Evolutionary conservation across 176 grass and related monocot genomes (phyloP), one percentile per base, ranked within the genome.

Genomic region (Ensete ventricosum): DNA sequence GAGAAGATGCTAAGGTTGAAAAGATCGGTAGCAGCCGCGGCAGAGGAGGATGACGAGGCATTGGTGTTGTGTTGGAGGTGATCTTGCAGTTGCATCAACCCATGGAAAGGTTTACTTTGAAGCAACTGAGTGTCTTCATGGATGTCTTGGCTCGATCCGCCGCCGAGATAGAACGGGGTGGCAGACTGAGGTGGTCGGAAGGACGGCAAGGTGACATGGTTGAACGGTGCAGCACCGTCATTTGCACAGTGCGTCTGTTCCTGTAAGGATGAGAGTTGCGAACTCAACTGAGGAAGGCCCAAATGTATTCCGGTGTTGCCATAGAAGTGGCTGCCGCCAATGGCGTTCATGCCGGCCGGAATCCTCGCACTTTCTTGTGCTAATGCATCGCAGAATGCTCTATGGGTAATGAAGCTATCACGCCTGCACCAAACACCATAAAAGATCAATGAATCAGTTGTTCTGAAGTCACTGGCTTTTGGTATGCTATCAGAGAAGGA

Each of bases 361-460:
- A 77, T 43, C 24, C 75, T 77, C 0, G 75, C 75, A 48, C 75
- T 53, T n/a, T 77, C 75, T 65, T 77, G 75, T 25, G 75, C 75
- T 29, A 77, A 26, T 2, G 75, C 75, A 24, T 77, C 75, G 75
- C 75, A 77, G 75, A 77, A 77, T 0, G 75, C 75, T 66, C 75
- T 43, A 10, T 77, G 75, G 48, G 75, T 77, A 49, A 77, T 77
- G 75, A 77, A 77, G 58, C 75, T 77, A 23, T 77, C 75, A 8
- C 75, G 58, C 75, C 75, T 77, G 75, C 48, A 60, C 34, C 34
- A 43, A 43, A 43, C 34, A 43, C 34, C 4, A 43, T 0, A 43
- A 6, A 43, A 43, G 34, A 43, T 43, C 5, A 6, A 43, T 43
- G 34, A 6, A 6, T 43, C 34, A 43, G 4, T 43, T 43, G 34